These are phyloP conservation scores for Phyllosticta paracitricarpa DNA, from an alignment of 2,329 filamentous ascomycete species.

Conservation along the genomic window DNA sequence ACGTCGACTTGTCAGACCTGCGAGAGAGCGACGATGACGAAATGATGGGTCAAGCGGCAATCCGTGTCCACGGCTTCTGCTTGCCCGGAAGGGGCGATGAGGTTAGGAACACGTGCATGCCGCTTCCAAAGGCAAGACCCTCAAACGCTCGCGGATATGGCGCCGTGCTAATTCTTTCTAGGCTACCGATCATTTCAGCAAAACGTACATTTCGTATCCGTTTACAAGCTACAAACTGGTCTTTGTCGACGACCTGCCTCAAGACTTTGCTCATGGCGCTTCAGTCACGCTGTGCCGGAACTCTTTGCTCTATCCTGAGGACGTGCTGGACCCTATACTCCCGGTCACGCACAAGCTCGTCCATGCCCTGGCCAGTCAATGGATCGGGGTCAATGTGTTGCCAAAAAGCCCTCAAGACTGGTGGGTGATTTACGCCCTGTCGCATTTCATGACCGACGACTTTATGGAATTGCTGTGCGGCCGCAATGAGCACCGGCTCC, in stretches of 20 bases:
- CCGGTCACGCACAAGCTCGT: slow-evolving; percentile 72
- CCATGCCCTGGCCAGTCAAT: slow-evolving; percentile 79
- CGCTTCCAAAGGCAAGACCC: slow-evolving; percentile 48
- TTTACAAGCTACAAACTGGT: slow-evolving; percentile 88
- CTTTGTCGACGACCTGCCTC: slow-evolving; percentile 81
- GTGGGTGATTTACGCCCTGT: slow-evolving; percentile 83
- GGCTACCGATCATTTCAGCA: slow-evolving; percentile 83
- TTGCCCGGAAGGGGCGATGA: slow-evolving; percentile 73
- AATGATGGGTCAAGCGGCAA: slow-evolving; percentile 75
- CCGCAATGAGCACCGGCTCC: slow-evolving; percentile 88
- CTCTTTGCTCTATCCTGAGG: slow-evolving; percentile 71
- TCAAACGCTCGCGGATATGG: slow-evolving; percentile 24
- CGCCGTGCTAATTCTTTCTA: slow-evolving; percentile 17
- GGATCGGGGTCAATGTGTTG: slow-evolving; percentile 88
- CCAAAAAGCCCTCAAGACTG: slow-evolving; percentile 70
- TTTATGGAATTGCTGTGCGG: slow-evolving; percentile 87
- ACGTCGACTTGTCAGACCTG: slow-evolving; percentile 80
- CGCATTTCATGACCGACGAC: slow-evolving; percentile 89
- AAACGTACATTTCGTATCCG: slow-evolving; percentile 81
- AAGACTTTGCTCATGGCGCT: slow-evolving; percentile 66
- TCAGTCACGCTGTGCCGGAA: slow-evolving; percentile 83
- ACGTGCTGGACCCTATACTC: slow-evolving; percentile 76
- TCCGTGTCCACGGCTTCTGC: slow-evolving; percentile 86
- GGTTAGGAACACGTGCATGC: slow-evolving; percentile 76
- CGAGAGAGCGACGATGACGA: slow-evolving; percentile 87